phyloP scores from a whole-genome alignment of 2,329 filamentous ascomycete species.

The Niveomyces coronatus region DNA sequence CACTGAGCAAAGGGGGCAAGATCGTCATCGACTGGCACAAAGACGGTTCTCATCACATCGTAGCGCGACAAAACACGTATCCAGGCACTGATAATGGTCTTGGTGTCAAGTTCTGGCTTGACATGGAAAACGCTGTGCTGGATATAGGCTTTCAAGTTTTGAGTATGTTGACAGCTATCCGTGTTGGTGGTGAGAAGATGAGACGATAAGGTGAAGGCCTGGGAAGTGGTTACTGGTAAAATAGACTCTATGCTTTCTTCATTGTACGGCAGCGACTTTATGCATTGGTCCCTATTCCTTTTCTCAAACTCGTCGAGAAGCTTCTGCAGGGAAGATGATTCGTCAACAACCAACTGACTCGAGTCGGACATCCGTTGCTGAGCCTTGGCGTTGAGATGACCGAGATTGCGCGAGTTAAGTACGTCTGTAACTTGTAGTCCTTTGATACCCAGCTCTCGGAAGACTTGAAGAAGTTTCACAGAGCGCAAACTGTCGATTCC shows the following conservation, averaged over 20 bases:
- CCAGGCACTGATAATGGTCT: neutral
- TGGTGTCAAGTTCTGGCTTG: neutral
- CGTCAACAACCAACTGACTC: neutral
- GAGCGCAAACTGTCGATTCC: constrained; percentile 2
- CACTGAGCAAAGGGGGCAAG: constrained; percentile 2
- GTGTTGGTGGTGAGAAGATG: constrained; percentile 1
- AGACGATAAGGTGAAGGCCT: constrained; percentile 2
- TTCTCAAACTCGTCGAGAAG: neutral
- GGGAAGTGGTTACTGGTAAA: constrained; percentile 1
- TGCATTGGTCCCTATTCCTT: neutral
- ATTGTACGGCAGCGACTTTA: neutral
- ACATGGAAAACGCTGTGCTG: constrained; percentile 1
- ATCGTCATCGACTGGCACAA: constrained; percentile 3
- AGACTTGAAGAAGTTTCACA: constrained; percentile 2
- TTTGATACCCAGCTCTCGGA: constrained; percentile 1
- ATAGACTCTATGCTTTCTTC: neutral
- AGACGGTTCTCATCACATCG: constrained; percentile 1
- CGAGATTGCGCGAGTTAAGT: constrained; percentile 2
- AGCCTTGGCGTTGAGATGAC: constrained; percentile 2
- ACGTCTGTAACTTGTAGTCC: constrained; percentile 2
- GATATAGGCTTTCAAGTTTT: neutral
- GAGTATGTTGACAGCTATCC: neutral
- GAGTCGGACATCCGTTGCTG: neutral
- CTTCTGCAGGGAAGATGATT: neutral
- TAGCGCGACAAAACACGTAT: constrained; percentile 2